These are phyloP conservation scores for Chlamydomonas reinhardtii DNA, from an alignment of 163 green algal genomes.

Conservation along the genomic window DNA sequence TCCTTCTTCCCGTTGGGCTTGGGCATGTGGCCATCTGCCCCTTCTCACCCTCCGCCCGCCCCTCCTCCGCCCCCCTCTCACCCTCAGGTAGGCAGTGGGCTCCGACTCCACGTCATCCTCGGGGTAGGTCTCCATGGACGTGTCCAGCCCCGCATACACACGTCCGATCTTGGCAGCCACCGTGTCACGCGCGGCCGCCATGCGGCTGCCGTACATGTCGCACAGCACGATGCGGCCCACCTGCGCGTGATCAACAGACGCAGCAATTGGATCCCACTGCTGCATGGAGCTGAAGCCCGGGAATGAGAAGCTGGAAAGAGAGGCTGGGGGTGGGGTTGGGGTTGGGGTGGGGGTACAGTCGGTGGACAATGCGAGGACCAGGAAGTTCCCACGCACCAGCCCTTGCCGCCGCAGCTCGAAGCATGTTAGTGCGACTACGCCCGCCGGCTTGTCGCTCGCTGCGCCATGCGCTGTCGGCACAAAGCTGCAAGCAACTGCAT, in stretches of 20 bases:
- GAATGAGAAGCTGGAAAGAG: not conserved
- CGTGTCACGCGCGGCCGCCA: conserved; percentile 62
- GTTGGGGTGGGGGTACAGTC: not conserved
- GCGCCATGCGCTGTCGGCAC: conserved; percentile 62
- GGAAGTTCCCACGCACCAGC: conserved; percentile 26
- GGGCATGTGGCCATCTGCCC: too few species aligned
- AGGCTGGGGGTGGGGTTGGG: too few species aligned
- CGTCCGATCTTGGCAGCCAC: conserved; percentile 61
- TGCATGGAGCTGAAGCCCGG: too few species aligned
- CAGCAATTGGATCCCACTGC: too few species aligned
- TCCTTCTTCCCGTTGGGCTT: too few species aligned
- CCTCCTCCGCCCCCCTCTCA: not conserved
- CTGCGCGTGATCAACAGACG: conserved; percentile 2
- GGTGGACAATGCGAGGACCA: too few species aligned
- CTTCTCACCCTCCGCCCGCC: too few species aligned
- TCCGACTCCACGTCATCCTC: conserved; percentile 68
- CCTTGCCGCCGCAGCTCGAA: conserved; percentile 66
- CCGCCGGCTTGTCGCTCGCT: conserved; percentile 70
- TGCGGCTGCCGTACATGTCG: conserved; percentile 60
- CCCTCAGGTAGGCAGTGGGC: conserved; percentile 57
- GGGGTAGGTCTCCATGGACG: conserved; percentile 58
- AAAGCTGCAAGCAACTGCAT: conserved; percentile 44
- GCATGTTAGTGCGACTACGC: conserved; percentile 69
- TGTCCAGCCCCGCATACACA: conserved; percentile 57
- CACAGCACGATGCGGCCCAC: conserved; percentile 63